Evolutionary conservation across 345 rosid species (phyloP).

Genomic region (Turritis glabra): DNA sequence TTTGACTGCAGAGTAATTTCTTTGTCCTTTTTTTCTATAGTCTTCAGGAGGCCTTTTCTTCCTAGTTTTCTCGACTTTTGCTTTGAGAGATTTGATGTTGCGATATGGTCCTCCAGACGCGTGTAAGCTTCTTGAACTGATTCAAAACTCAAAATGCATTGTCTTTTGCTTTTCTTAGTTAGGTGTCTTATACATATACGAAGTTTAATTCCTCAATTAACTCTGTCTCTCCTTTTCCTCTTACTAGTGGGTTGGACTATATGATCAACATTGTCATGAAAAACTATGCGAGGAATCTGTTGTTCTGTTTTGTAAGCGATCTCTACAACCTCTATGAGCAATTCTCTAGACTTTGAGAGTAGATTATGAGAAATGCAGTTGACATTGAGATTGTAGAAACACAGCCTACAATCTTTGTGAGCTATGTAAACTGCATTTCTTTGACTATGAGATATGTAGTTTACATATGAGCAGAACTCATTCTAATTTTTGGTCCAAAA

Average conservation of each 20-base stretch:
- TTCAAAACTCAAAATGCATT: constrained; percentile 8
- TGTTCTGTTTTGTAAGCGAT: constrained; percentile 36
- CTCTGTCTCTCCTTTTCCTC: not conserved
- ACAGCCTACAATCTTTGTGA: not conserved
- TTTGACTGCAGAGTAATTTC: not conserved
- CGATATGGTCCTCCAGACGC: constrained; percentile 84
- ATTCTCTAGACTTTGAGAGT: not conserved
- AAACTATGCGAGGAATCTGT: constrained; percentile 18
- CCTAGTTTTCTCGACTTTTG: constrained; percentile 67
- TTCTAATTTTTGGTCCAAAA: not conserved
- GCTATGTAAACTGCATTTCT: constrained; percentile 2
- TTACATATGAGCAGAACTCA: not conserved
- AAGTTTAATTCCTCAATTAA: not conserved
- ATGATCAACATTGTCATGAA: constrained; percentile 27
- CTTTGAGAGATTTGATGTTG: constrained; percentile 80
- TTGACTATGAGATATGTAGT: not conserved
- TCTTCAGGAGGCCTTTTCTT: constrained; percentile 74
- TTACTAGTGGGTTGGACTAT: constrained; percentile 32
- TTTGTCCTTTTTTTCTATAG: constrained; percentile 42
- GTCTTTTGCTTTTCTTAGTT: not conserved
- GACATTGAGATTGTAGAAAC: not conserved
- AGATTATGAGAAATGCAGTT: not conserved
- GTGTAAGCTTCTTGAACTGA: constrained; percentile 45
- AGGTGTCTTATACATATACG: not conserved
- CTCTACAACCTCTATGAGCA: not conserved